A percentile compares a stretch with the other conserved stretches of the same genome.
Conservation (phyloP, 2,329 filamentous ascomycete species). For the Colletotrichum agaves region DNA sequence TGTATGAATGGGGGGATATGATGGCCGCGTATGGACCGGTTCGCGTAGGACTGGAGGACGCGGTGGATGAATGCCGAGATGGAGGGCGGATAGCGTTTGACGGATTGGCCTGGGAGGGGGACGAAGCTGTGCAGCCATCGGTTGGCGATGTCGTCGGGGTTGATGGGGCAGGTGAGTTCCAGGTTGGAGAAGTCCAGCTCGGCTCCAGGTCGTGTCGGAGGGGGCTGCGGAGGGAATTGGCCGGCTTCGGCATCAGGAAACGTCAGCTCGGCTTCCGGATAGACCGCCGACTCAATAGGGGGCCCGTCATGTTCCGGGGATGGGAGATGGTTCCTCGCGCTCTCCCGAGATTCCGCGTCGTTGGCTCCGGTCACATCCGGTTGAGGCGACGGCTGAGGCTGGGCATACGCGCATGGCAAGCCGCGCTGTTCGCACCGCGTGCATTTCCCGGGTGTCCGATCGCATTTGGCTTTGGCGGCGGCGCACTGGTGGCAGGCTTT, state of each 20-base stretch:
- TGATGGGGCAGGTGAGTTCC: conserved; percentile 57
- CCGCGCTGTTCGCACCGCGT: conserved; percentile 46
- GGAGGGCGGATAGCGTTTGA: conserved; percentile 53
- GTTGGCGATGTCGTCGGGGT: conserved; percentile 57
- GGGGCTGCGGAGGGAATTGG: background rate
- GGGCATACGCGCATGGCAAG: conserved; percentile 46
- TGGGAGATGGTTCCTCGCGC: background rate
- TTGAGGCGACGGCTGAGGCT: background rate
- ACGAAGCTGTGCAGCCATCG: conserved; percentile 61
- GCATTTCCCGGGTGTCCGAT: conserved; percentile 48
- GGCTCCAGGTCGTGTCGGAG: background rate
- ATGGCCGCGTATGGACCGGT: conserved; percentile 49
- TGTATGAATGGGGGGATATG: conserved; percentile 58
- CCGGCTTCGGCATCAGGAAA: background rate
- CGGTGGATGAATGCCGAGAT: conserved; percentile 53
- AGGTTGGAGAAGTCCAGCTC: conserved; percentile 48
- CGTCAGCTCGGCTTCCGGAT: background rate
- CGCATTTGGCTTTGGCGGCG: conserved; percentile 52
- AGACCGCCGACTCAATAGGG: background rate
- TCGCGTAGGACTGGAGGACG: conserved; percentile 57
- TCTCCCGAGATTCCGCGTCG: background rate
- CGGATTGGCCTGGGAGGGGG: conserved; percentile 53
- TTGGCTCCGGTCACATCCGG: background rate
- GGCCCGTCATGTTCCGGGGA: background rate
- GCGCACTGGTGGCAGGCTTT: conserved; percentile 53